Percentiles rank a stretch among this genome's conserved stretches.
phyloP scores from a whole-genome alignment of 2,329 filamentous ascomycete species.

The Botrytis cinerea region DNA sequence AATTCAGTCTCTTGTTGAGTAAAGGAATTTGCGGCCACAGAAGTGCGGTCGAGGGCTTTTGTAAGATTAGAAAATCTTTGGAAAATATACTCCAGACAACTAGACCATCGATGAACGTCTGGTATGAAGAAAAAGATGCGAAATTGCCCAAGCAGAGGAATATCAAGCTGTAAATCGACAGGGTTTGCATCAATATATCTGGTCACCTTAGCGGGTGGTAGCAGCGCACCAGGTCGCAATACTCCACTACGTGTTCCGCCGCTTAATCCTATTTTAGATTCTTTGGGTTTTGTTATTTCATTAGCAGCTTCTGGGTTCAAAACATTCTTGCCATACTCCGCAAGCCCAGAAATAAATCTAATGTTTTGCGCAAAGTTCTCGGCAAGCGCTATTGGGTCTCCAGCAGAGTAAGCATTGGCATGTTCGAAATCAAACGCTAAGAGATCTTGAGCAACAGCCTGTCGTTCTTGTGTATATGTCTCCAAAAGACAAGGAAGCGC shows the following conservation, averaged over 20 bases:
- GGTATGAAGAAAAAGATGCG: conserved; percentile 71
- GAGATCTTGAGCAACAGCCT: conserved; percentile 63
- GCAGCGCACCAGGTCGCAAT: conserved; percentile 47
- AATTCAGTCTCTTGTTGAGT: conserved; percentile 62
- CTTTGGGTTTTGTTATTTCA: not conserved
- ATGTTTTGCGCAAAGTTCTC: conserved; percentile 71
- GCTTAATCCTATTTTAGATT: not conserved
- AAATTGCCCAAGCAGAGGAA: conserved; percentile 77
- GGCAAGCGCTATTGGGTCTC: conserved; percentile 63
- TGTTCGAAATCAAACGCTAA: conserved; percentile 64
- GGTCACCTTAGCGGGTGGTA: conserved; percentile 67
- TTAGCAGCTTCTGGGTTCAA: conserved; percentile 56
- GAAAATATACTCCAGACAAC: conserved; percentile 63
- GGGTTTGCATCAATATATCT: conserved; percentile 78
- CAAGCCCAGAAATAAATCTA: conserved; percentile 72
- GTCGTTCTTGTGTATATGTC: conserved; percentile 64
- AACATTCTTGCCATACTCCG: conserved; percentile 63
- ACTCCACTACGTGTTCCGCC: conserved; percentile 47
- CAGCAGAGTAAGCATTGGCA: conserved; percentile 59
- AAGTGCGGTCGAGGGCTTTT: conserved; percentile 61
- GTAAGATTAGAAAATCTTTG: conserved; percentile 52
- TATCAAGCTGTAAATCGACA: conserved; percentile 75
- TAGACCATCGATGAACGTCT: conserved; percentile 56
- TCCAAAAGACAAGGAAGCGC: conserved; percentile 56
- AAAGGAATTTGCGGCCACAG: conserved; percentile 59